Evolutionary conservation across 805 yeast species (phyloP), one percentile per base, ranked within the genome.

Genomic region (Lipomyces kockii): DNA sequence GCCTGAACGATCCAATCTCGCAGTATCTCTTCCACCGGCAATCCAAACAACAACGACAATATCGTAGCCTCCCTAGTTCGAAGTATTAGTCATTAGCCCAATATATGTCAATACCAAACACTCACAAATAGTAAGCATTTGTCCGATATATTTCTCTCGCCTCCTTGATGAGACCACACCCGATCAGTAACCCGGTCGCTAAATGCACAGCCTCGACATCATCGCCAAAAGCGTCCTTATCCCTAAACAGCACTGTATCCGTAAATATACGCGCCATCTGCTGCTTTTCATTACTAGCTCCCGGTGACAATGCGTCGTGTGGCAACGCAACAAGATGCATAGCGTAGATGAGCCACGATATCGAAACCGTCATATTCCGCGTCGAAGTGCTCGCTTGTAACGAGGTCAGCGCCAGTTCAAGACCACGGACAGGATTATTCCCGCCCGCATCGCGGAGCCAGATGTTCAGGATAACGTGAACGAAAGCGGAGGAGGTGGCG

Each of bases 121-220:
- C 70, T 35, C 54, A 63, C 66, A 69, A 46, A 39, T 43, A 69
- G 49, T 69, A 69, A 32, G 62, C 62, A 46, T 69, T 62, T 29
- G 43, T 55, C 22, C 62, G 53, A 29, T 63, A 63, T 20, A 69
- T 54, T 8, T 63, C 63, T n/a, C 62, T n/a, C 20, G 72, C 72
- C 17, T 63, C 66, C 25, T 43, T 8, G 5, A 61, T 46, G 32
- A 61, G 32, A 2, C 69, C 71, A n/a, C 66, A 67, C 14, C 64
- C 68, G 17, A 69, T 64, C 68, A 69, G 51, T 71, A 69, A 67
- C 49, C 60, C 72, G 14, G 68, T 53, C 12, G 71, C 68, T 9
- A 69, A 54, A 58, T 69, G 72, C 43, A 69, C 61, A 8, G 72
- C 72, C 39, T 69, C 72, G n/a, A 69, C 70, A 43, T 69, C 72